These are phyloP conservation scores for Tolypocladium inflatum DNA, from an alignment of 2,329 filamentous ascomycete genomes.

Conservation along the genomic window DNA sequence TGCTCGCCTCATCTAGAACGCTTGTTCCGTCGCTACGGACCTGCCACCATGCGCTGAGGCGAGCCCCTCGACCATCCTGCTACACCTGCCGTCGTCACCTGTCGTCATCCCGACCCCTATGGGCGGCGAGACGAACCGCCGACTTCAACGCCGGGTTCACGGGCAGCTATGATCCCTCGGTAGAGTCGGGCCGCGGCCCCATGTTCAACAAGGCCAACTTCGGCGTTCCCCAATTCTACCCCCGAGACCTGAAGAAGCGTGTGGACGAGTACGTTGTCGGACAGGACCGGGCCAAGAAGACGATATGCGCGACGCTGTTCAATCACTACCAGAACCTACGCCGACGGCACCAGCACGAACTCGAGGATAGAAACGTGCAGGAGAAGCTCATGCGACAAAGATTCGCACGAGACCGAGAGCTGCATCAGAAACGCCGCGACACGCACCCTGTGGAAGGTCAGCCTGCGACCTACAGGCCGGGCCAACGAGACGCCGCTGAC, in stretches of 20 bases:
- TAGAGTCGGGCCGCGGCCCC: slow-evolving; percentile 44
- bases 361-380: slow-evolving; percentile 43
- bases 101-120: slow-evolving; percentile 12
- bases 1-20: slow-evolving; percentile 23
- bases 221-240: slow-evolving; percentile 55
- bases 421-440: slow-evolving; percentile 43
- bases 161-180: slow-evolving; percentile 47
- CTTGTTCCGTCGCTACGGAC: slow-evolving; percentile 19
- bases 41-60: background rate
- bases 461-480: slow-evolving; percentile 10
- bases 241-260: slow-evolving; percentile 70
- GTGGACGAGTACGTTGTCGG: slow-evolving; percentile 95
- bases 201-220: slow-evolving; percentile 50
- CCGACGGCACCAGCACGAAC: slow-evolving; percentile 68
- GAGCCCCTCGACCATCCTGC: background rate
- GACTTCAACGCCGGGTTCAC: slow-evolving; percentile 50
- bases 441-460: slow-evolving; percentile 73
- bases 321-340: slow-evolving; percentile 92
- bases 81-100: slow-evolving; percentile 9
- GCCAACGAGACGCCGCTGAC: slow-evolving; percentile 12
- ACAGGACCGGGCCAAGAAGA: slow-evolving; percentile 89
- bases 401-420: slow-evolving; percentile 56
- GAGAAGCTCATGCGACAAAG: slow-evolving; percentile 64
- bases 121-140: slow-evolving; percentile 29
- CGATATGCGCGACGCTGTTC: slow-evolving; percentile 85